Evolutionary conservation across 306 rosid species (phyloP).

Genomic region (Dryas drummondii): DNA sequence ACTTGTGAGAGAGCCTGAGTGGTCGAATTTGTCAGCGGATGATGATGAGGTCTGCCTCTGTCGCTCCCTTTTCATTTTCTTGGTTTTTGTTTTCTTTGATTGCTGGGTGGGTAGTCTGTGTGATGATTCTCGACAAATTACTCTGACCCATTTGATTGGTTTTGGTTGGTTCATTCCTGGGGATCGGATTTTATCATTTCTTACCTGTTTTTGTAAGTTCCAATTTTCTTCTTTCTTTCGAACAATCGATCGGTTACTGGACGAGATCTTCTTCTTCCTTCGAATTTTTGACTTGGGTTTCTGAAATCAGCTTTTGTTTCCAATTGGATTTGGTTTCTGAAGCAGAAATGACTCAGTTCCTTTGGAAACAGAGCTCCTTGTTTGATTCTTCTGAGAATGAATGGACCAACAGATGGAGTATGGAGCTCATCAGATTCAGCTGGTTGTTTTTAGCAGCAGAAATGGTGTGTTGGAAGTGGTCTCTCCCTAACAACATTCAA

Average conservation of each 20-base stretch:
- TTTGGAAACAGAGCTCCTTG: neutral
- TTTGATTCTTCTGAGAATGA: neutral
- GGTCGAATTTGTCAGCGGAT: neutral
- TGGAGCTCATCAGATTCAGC: constrained; percentile 6
- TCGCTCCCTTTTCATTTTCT: constrained; percentile 10
- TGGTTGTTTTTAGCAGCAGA: neutral
- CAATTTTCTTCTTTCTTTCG: neutral
- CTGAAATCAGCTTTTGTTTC: constrained; percentile 13
- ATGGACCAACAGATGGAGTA: too few species aligned
- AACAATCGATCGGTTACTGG: constrained; percentile 6
- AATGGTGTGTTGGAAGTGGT: neutral
- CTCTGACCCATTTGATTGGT: constrained; percentile 7
- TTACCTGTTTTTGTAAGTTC: constrained; percentile 2
- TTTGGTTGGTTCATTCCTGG: constrained; percentile 19
- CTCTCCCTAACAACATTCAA: neutral
- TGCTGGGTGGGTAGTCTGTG: neutral
- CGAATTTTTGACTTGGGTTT: constrained; percentile 1
- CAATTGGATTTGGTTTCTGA: constrained; percentile 2
- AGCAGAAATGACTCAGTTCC: constrained; percentile 9
- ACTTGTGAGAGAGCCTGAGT: neutral
- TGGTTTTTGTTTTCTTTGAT: constrained; percentile 11
- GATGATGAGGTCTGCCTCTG: constrained; percentile 39
- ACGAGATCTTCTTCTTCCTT: constrained; percentile 13
- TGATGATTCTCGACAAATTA: constrained; percentile 7
- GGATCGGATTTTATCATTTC: constrained; percentile 17